Evolutionary conservation across 2,329 filamentous ascomycete species (phyloP), one percentile per base, ranked within the genome.

Genomic region (Aspergillus sp.): DNA sequence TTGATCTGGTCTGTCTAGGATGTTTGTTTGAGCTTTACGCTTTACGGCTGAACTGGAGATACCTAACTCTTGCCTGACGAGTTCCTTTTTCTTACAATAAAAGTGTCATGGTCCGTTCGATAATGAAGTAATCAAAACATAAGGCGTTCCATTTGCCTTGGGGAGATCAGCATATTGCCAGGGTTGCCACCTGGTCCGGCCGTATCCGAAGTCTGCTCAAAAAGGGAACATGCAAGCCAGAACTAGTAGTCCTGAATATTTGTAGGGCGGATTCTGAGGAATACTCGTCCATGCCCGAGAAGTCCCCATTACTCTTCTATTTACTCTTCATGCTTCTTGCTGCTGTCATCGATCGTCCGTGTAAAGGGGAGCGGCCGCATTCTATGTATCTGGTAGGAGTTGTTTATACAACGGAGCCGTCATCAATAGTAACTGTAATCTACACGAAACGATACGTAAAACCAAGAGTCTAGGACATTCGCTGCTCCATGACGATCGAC

Each of bases 81-180:
- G 39, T 43, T 43, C 17, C 31, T 37, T 37, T n/a, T 45, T 37
- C 27, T 45, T 37, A 27, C 24, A 44, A 31, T 44, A 45, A 53
- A 53, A 53, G 50, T 46, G 50, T 46, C 40, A 44, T 53, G 40
- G 35, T 48, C 45, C 45, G 27, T 48, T 33, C 35, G n/a, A 31
- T 46, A 48, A 48, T 21, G 45, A 48, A 48, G 45, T 48, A 48
- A 48, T 37, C 27, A 37, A 15, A n/a, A 48, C n/a, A 3, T 15
- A 35, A 19, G 27, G n/a, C 31, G 27, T 35, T 15, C 43, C 17
- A 21, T 17, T 4, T 43, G n/a, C 40, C 40, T 11, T 17, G 17
- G 40, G 35, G 35, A 37, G 12, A 31, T 37, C 35, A 37, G 15
- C 35, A n/a, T 37, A 37, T 37, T 37, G 35, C 4, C 27, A 31